Evolutionary conservation across 345 rosid species (phyloP), one percentile per base, ranked within the genome.

Genomic region (Iberis pinnata): DNA sequence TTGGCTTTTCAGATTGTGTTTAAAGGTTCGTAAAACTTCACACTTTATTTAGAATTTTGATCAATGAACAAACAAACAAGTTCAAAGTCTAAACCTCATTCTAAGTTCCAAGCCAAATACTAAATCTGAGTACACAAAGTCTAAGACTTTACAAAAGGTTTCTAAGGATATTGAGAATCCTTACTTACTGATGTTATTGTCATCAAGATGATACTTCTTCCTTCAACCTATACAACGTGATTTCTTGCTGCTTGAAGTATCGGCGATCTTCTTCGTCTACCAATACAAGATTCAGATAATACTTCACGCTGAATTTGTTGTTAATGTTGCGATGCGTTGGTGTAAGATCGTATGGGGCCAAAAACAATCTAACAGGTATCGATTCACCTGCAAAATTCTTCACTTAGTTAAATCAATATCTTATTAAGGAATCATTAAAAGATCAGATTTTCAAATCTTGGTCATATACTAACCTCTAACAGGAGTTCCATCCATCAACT

Each of bases 401-500:
- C 32, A 29, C 39, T 51, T 43, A 46, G 56, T 53, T 31, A 22
- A 49, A 13, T 33, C 12, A 1, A 27, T 10, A 26, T 15, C 54
- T 19, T 26, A 19, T 16, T 5, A 38, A 27, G 45, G 16, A 51
- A 18, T 17, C 25, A 40, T 52, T 37, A 24, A 29, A 44, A 39
- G 20, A 58, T 20, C 15, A 37, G 35, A 4, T 25, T 19, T 27
- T 46, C 40, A 16, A 36, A 25, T 18, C 14, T 19, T 31, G 56
- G 32, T 13, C 8, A 22, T 17, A 2, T 7, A 24, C 5, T 76
- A 3, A 92, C 99, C 99, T 83, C 99, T 78, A 44, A 93, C 97
- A 0, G 99, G 95, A 71, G 94, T 96, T 45, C 99, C 99, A 70
- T 93, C 99, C 99, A 93, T 93, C 76, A 93, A 58, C 74, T 88